A percentile compares a stretch with the other conserved stretches of the same genome.
phyloP scores from a whole-genome alignment of 495 filamentous ascomycete genomes.

The Xylaria sp. region DNA sequence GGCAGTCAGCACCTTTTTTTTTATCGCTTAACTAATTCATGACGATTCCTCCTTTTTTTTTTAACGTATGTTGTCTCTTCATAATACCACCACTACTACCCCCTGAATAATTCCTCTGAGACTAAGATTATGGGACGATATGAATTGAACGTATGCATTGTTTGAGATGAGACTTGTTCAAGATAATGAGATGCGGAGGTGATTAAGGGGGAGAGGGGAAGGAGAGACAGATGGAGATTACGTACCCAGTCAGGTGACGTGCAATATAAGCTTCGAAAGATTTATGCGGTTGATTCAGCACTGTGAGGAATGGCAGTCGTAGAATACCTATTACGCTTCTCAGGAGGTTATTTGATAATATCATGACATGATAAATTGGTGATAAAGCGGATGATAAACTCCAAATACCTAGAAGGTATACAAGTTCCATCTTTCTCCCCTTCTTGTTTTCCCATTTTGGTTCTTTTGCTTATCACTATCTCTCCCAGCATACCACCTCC shows the following conservation, averaged over 20 bases:
- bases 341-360: background rate
- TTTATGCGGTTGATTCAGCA: background rate
- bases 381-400: too few species aligned
- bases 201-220: background rate
- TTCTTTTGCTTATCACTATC: background rate
- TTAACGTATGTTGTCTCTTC: background rate
- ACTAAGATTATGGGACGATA: constrained; percentile 9
- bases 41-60: constrained; percentile 2
- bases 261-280: constrained; percentile 11
- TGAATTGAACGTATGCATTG: constrained; percentile 12
- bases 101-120: constrained; percentile 10
- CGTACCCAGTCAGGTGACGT: background rate
- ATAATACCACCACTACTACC: constrained; percentile 3
- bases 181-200: constrained; percentile 5
- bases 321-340: background rate
- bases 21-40: constrained; percentile 17
- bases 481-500: background rate
- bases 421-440: too few species aligned
- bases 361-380: too few species aligned
- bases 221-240: background rate
- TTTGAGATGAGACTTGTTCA: background rate
- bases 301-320: background rate
- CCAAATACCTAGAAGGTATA: too few species aligned
- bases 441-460: background rate
- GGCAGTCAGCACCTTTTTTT: background rate